Evolutionary conservation across 73 alveolate genomes (phyloP).

Genomic region (Tetrahymena thermophila): DNA sequence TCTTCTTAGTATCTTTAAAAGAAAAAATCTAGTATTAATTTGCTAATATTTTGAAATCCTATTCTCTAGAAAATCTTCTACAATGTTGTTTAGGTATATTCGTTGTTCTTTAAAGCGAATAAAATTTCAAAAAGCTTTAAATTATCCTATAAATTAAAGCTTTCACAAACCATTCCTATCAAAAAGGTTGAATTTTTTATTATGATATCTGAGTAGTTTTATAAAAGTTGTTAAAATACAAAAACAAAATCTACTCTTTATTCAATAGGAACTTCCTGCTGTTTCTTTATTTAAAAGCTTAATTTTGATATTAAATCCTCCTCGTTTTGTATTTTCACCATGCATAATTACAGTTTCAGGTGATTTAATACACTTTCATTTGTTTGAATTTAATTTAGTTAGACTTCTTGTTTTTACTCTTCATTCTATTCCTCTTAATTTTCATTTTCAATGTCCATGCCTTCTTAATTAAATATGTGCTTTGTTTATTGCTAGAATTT

Average conservation of each 20-base stretch:
- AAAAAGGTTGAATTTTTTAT: neutral
- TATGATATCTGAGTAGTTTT: neutral
- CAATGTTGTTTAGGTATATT: neutral
- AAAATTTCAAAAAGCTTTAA: neutral
- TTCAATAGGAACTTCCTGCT: neutral
- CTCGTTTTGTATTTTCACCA: neutral
- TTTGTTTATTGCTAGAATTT: neutral
- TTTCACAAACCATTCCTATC: neutral
- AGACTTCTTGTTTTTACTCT: neutral
- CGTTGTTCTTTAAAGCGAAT: neutral
- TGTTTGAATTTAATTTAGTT: neutral
- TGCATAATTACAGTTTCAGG: neutral
- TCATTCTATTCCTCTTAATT: neutral
- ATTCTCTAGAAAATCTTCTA: neutral
- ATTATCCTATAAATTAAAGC: neutral
- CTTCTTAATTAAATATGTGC: neutral
- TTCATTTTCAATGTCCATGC: neutral
- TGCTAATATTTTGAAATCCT: neutral
- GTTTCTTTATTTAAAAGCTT: neutral
- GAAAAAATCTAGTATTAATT: neutral
- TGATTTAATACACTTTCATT: neutral
- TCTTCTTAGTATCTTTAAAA: neutral
- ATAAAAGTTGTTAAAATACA: neutral
- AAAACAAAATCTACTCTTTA: neutral
- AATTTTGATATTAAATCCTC: neutral